Base-by-base conservation (phyloP, 1,284 basidiomycete genomes). In the Melampsora americana region DNA sequence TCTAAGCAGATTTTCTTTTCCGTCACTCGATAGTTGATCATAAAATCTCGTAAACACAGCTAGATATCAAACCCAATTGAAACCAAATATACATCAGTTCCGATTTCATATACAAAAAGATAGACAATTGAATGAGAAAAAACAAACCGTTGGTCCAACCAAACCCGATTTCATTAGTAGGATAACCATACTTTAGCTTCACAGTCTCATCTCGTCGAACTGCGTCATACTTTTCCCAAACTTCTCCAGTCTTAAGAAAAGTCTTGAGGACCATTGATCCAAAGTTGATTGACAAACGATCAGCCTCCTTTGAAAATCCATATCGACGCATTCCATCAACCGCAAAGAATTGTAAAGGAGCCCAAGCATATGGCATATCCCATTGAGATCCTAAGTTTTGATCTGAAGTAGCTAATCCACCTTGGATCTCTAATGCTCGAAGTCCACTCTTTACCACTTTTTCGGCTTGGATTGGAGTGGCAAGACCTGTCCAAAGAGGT, bases 191-290 rank as follows among this genome's bases (percentile, higher is more conserved):
- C 62, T 73, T 73, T n/a, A 73, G 50, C 3, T 56, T 39, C 18
- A 73, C 71, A 56, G 44, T 53, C 16, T 73, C 44, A 65, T 73
- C 39, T 18, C 71, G 32, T 28, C 66, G 44, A 5, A 56, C n/a
- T 39, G 46, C 71, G 35, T 73, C 28, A 30, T 73, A 73, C 64
- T 73, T 73, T 39, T 73, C 71, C 71, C 71, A 73, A 9, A 73
- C 35, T 14, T 50, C 39, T 28, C 64, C 64, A 4, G 62, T 50
- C n/a, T 18, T 12, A n/a, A 50, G 16, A 61, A 61, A 73, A 46
- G 48, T 44, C 35, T 73, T 73, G 18, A 73, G 64, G 62, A 73
- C 71, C 62, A 66, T 73, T 16, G 71, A 73, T 5, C 18, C 64
- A 42, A 73, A 73, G 39, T 73, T 73, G 7, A 50, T 50, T 1